Conservation (phyloP, 1,284 basidiomycete species). For the Ustilago nuda region DNA sequence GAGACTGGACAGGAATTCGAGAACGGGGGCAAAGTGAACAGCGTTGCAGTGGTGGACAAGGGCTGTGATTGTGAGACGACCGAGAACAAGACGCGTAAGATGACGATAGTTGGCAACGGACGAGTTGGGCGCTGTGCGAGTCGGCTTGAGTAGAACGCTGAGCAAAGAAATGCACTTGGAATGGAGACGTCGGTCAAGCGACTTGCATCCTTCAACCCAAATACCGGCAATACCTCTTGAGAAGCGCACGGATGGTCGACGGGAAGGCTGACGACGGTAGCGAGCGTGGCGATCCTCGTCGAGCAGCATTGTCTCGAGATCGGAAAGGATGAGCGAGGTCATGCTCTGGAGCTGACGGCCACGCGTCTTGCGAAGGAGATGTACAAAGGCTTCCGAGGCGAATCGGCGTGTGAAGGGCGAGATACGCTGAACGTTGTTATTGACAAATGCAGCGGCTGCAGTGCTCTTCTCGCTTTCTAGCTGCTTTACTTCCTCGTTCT, state of each 20-base stretch:
- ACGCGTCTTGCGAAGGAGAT: slow-evolving; percentile 64
- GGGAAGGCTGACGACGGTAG: slow-evolving; percentile 26
- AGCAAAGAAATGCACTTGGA: slow-evolving; percentile 47
- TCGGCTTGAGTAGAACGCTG: slow-evolving; percentile 36
- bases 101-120: slow-evolving; percentile 33
- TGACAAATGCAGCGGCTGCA: slow-evolving; percentile 18
- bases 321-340: slow-evolving; percentile 50
- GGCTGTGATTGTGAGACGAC: slow-evolving; percentile 56
- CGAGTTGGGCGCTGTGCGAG: slow-evolving; percentile 12
- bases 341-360: slow-evolving; percentile 51
- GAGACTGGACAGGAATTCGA: slow-evolving; percentile 48
- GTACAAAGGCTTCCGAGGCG: slow-evolving; percentile 66
- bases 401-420: slow-evolving; percentile 64
- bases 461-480: slow-evolving; percentile 5
- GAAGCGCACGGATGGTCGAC: slow-evolving; percentile 45
- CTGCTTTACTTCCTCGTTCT: slow-evolving; percentile 4
- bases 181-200: slow-evolving; percentile 59
- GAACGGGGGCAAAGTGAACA: slow-evolving; percentile 45
- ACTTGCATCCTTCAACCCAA: slow-evolving; percentile 65
- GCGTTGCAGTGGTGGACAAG: slow-evolving; percentile 63
- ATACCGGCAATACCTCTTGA: slow-evolving; percentile 63
- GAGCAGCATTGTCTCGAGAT: slow-evolving; percentile 48
- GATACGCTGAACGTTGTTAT: slow-evolving; percentile 41
- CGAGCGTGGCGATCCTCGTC: slow-evolving; percentile 39
- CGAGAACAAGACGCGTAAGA: slow-evolving; percentile 46